phyloP scores from a whole-genome alignment of 371 early-diverging fungal genomes.

The Capillidium heterosporum region DNA sequence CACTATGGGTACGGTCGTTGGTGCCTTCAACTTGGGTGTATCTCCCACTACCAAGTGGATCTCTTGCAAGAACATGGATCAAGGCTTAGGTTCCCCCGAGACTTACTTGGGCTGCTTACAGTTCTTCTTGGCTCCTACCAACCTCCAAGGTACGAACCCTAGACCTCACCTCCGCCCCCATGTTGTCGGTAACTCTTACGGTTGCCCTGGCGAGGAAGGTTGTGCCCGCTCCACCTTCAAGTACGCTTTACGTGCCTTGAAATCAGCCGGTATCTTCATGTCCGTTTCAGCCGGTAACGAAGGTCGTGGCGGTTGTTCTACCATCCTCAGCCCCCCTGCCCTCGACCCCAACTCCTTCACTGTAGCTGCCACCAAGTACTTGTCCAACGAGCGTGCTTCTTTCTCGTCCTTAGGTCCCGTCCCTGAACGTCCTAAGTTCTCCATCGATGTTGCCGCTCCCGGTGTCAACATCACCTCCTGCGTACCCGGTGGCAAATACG shows the following conservation, averaged over 20 bases:
- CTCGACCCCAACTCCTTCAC: neutral
- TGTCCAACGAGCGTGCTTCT: neutral
- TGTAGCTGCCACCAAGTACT: neutral
- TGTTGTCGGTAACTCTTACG: constrained; percentile 4
- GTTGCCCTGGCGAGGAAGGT: neutral
- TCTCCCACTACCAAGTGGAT: constrained; percentile 2
- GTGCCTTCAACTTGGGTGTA: neutral
- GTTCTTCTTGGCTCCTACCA: constrained; percentile 2
- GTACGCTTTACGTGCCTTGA: neutral
- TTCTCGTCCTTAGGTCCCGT: constrained; percentile 2
- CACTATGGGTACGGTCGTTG: constrained; percentile 2
- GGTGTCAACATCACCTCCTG: constrained; percentile 18
- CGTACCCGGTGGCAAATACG: constrained; percentile 5
- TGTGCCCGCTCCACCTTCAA: neutral
- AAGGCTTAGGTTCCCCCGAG: neutral
- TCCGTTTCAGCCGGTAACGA: neutral
- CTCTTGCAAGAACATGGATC: constrained; percentile 5
- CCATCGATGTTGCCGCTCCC: constrained; percentile 11
- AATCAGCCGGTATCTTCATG: constrained; percentile 1
- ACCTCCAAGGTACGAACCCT: neutral
- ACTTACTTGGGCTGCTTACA: constrained; percentile 4
- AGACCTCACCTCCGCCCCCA: neutral
- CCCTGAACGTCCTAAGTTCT: neutral
- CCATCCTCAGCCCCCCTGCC: neutral
- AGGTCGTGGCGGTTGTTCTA: neutral